phyloP scores from a whole-genome alignment of 2,329 filamentous ascomycete species.

The Capronia americana region DNA sequence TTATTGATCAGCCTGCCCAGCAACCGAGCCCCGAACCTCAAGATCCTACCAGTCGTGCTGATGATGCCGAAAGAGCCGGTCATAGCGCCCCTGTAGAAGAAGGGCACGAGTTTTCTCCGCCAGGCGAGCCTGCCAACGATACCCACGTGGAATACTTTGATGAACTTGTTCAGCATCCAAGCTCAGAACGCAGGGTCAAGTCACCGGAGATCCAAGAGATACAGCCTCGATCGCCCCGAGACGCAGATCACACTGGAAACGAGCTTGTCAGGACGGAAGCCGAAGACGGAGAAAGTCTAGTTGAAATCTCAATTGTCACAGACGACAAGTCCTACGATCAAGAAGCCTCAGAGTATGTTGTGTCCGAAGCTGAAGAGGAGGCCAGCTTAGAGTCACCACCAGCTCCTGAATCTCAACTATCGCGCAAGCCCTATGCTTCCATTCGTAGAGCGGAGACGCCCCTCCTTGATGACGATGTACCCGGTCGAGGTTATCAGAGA shows the following conservation, averaged over 20 bases:
- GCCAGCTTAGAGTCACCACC: neutral
- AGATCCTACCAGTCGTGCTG: neutral
- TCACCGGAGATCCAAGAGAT: conserved; percentile 1
- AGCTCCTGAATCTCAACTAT: neutral
- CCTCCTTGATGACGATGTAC: conserved; percentile 10
- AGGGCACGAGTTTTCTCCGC: neutral
- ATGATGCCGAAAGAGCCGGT: neutral
- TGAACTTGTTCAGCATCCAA: neutral
- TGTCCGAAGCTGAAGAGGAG: conserved; percentile 6
- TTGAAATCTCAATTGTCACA: neutral
- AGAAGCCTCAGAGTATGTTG: conserved; percentile 16
- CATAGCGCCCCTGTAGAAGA: neutral
- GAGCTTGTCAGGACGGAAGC: neutral
- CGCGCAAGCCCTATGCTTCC: neutral
- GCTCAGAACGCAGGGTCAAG: neutral
- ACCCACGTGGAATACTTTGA: neutral
- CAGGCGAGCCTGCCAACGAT: neutral
- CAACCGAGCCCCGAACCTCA: neutral
- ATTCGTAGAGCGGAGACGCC: neutral
- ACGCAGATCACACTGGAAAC: neutral
- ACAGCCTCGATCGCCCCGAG: neutral
- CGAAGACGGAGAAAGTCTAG: neutral
- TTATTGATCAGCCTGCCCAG: conserved; percentile 1
- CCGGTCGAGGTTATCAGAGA: neutral
- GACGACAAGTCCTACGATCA: conserved; percentile 6